These are phyloP conservation scores for Sisymbrium irio DNA, from an alignment of 345 rosid species.

Conservation along the genomic window DNA sequence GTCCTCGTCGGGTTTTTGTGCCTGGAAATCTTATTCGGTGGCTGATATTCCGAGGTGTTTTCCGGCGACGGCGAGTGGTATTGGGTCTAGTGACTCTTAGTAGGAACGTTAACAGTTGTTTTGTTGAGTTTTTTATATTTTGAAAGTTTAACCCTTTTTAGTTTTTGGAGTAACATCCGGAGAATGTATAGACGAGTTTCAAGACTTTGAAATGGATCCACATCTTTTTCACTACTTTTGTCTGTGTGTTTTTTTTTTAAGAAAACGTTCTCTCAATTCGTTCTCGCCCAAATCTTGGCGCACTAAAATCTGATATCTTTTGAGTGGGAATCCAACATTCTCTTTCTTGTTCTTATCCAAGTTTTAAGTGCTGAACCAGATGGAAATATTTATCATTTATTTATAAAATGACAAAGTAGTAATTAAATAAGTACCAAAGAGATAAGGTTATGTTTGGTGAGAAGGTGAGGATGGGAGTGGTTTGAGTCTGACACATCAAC, in stretches of 20 bases:
- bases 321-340: slow-evolving; percentile 1
- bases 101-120: slow-evolving; percentile 19
- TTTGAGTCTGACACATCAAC: background rate
- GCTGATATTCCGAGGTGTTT: slow-evolving; percentile 59
- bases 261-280: background rate
- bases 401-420: background rate
- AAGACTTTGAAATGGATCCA: background rate
- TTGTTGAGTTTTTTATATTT: background rate
- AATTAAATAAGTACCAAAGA: background rate
- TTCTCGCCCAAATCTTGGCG: background rate
- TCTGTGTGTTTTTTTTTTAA: too few relatives aligned
- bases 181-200: slow-evolving; percentile 28
- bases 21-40: slow-evolving; percentile 57
- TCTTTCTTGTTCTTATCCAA: background rate
- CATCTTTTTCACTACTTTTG: background rate
- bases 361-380: background rate
- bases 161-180: slow-evolving; percentile 7
- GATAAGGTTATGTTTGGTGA: slow-evolving; percentile 12
- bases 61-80: slow-evolving; percentile 23
- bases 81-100: slow-evolving; percentile 11
- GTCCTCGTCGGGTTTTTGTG: slow-evolving; percentile 32
- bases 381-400: background rate
- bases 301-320: background rate
- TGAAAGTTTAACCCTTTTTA: background rate
- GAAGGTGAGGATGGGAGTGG: background rate